Base-by-base conservation (phyloP, 192 early-diverging fungal species). In the Coemansia sp. region DNA sequence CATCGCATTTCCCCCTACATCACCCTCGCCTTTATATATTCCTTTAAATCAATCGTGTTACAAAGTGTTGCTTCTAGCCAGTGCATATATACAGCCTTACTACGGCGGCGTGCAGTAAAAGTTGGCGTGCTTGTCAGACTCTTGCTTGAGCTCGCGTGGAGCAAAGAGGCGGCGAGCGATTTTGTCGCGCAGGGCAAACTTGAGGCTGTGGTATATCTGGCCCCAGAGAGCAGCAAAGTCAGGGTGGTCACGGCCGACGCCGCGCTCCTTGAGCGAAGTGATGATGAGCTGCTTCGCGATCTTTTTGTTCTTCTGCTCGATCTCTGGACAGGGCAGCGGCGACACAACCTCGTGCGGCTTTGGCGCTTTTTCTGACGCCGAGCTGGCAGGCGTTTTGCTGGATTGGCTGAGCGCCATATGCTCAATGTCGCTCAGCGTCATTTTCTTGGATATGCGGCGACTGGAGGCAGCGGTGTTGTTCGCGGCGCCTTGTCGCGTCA, bases 181-280 rank as follows among this genome's bases (percentile, higher is more conserved):
- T 38, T 69, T 68, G 39, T 63, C 61, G 17, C 80, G 74, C 65
- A 83, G 64, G 3, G 80, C 67, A 60, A 83, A 83, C 63, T 77
- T 77, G n/a, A 77, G 67, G 59, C 80, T 83, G 37, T 71, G 66
- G 47, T 83, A 83, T 40, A 83, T 83, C 62, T 77, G 80, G 56
- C 80, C 63, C 80, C 80, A 83, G 41, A 83, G 53, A 1, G 80
- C 74, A 9, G 71, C 74, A 70, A 83, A 83, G 37, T 83, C 80
- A 20, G 31, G 40, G 43, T 83, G 74, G 63, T 62, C 64, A 19
- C 80, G 67, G 1, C 59, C 59, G 20, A 83, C 60, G 37, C 74
- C 71, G 31, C 74, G 80, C 37, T 71, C 68, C 65, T 83, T 83
- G 10, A 83, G 65, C 49, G 80, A 59, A 14, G 74, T 41, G 22